Percentiles rank a stretch among this genome's conserved stretches.
phyloP scores from a whole-genome alignment of 2,329 filamentous ascomycete genomes.

The Pyricularia pennisetigena region DNA sequence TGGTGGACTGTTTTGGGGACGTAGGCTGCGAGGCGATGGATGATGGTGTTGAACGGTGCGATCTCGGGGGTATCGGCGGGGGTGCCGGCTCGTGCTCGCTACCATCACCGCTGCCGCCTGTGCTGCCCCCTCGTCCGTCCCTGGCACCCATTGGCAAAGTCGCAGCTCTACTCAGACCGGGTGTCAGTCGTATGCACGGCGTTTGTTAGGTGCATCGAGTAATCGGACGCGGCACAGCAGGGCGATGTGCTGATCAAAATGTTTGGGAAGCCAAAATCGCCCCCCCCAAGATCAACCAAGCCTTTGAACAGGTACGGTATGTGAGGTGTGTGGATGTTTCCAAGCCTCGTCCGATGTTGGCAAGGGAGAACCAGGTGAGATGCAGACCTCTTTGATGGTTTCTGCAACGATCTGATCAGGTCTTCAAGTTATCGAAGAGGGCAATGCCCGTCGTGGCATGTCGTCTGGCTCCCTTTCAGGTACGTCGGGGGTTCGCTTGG shows the following conservation, averaged over 20 bases:
- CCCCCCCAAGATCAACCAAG: not conserved
- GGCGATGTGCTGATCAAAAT: not conserved
- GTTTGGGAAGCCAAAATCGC: not conserved
- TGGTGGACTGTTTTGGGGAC: slow-evolving; percentile 8
- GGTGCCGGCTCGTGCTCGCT: slow-evolving; percentile 9
- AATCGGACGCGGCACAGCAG: not conserved
- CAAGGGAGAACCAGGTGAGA: not conserved
- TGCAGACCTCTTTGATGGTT: not conserved
- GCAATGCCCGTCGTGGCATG: not conserved
- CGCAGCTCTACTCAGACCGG: slow-evolving; percentile 10
- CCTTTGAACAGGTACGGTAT: not conserved
- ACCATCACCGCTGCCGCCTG: slow-evolving; percentile 3
- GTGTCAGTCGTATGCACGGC: not conserved
- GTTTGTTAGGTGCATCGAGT: not conserved
- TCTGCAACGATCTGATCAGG: not conserved
- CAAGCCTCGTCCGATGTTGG: not conserved
- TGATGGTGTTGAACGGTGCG: slow-evolving; percentile 2
- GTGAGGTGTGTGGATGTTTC: not conserved
- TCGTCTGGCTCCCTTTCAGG: not conserved
- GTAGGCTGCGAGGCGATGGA: not conserved
- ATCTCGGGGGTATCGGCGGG: slow-evolving; percentile 12
- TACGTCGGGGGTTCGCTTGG: not conserved
- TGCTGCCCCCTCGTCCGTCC: slow-evolving; percentile 11
- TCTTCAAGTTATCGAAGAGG: not conserved
- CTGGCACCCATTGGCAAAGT: slow-evolving; percentile 17